Conservation (phyloP, 257 asterid genomes). For the Agastache rugosa region DNA sequence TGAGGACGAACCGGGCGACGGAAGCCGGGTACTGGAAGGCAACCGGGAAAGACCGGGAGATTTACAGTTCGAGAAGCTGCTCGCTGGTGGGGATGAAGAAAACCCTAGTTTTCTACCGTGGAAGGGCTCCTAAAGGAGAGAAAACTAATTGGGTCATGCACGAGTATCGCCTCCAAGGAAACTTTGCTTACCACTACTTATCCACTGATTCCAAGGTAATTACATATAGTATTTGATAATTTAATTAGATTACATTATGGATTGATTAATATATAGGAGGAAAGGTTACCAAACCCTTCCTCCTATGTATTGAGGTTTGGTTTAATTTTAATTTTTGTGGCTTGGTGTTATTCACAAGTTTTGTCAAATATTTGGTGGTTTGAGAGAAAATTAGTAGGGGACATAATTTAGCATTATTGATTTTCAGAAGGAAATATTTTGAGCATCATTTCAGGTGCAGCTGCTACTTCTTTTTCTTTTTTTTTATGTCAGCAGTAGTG, state of each 20-base stretch:
- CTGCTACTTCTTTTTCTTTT: background rate
- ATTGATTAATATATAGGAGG: too few relatives aligned
- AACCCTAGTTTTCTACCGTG: slow-evolving; percentile 92
- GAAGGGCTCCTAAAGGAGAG: slow-evolving; percentile 90
- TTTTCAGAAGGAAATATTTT: background rate
- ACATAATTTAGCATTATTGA: background rate
- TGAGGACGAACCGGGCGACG: slow-evolving; percentile 90
- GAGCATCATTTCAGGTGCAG: background rate
- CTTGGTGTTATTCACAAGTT: too few relatives aligned
- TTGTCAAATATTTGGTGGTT: too few relatives aligned
- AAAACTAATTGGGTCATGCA: slow-evolving; percentile 96
- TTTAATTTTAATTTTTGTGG: too few relatives aligned
- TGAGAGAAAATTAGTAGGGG: too few relatives aligned
- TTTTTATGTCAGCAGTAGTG: too few relatives aligned
- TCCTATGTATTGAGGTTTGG: too few relatives aligned
- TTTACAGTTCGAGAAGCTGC: slow-evolving; percentile 67
- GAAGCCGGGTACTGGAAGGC: slow-evolving; percentile 99
- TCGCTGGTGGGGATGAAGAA: slow-evolving; percentile 96
- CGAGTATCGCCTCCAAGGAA: slow-evolving; percentile 90
- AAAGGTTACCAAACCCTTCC: too few relatives aligned
- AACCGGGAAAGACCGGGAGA: slow-evolving; percentile 90
- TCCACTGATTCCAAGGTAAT: slow-evolving; percentile 64
- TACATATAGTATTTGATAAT: too few relatives aligned
- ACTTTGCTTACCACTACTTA: slow-evolving; percentile 74
- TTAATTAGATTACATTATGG: too few relatives aligned